Conservation (phyloP, 768 basidiomycete genomes). For the Trametes sanguinea region DNA sequence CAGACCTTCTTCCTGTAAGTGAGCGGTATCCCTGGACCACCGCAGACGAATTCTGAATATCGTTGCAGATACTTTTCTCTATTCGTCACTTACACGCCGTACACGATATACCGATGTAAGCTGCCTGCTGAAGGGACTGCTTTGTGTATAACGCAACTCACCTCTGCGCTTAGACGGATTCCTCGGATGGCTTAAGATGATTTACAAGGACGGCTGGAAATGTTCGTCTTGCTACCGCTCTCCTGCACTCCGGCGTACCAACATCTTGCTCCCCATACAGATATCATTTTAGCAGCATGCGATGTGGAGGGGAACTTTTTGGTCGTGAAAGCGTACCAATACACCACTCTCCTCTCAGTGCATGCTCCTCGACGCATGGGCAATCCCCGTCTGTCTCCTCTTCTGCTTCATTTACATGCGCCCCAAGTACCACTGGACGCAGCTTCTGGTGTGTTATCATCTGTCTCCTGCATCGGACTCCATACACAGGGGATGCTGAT, state of each 20-base stretch:
- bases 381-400: slow-evolving; percentile 83
- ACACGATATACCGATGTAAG: slow-evolving; percentile 87
- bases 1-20: slow-evolving; percentile 84
- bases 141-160: not conserved
- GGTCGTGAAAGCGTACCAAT: slow-evolving; percentile 84
- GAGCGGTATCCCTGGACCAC: not conserved
- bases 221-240: slow-evolving; percentile 48
- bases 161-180: slow-evolving; percentile 62
- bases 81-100: slow-evolving; percentile 78
- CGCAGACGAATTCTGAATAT: not conserved
- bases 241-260: not conserved
- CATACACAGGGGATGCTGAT: not conserved
- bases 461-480: not conserved
- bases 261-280: slow-evolving; percentile 38
- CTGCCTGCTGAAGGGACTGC: not conserved
- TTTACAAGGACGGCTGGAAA: slow-evolving; percentile 82
- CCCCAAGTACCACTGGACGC: slow-evolving; percentile 80
- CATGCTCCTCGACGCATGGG: slow-evolving; percentile 94
- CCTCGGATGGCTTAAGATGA: slow-evolving; percentile 77
- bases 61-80: slow-evolving; percentile 71
- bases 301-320: slow-evolving; percentile 91
- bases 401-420: slow-evolving; percentile 85
- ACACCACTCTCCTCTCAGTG: slow-evolving; percentile 85
- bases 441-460: slow-evolving; percentile 59
- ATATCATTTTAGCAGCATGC: slow-evolving; percentile 73